Base-by-base conservation (phyloP, 2,329 filamentous ascomycete species). In the Colletotrichum sp. region DNA sequence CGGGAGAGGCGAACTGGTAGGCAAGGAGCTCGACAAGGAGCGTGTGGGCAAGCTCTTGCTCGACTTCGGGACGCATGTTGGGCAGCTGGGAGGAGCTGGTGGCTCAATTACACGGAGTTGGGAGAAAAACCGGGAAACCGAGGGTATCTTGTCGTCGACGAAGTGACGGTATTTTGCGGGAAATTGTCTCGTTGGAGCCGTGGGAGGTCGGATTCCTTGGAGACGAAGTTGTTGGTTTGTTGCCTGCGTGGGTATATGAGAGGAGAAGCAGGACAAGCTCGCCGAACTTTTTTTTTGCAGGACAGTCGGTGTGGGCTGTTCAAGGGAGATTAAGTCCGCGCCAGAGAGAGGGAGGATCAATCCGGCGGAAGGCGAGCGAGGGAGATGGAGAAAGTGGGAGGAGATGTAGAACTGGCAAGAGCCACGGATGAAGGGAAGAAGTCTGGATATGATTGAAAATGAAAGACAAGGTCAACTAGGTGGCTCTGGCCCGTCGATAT, bases 21-120 rank as follows among this genome's bases (percentile, higher is more conserved):
- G 97, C 97, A 81, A 99, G 93, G 79, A 99, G 95, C 93, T 99
- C 97, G 80, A 99, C 95, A 85, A 99, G 95, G 87, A 99, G 92
- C 80, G 96, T 99, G 88, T 99, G 96, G 84, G 97, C 95, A 87
- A 99, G 95, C 90, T 99, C 97, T 89, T 99, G 97, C 93, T 99
- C 96, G 87, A 99, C 91, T 92, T 99, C 97, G 86, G 97, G 97
- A 90, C 95, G 95, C 96, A 99, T 99, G 82, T 82, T 94, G 89
- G 82, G 80, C 73, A 72, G 78, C 67, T 68, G 74, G 71, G 77
- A 69, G 72, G 72, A 77, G 75, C 62, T 69, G 78, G 65, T 66
- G 69, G 49, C 72, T 73, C 76, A 72, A 71, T 69, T 64, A 71
- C 63, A 52, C 76, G 75, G 72, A 78, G 49, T 65, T 77, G 77